A percentile compares a stretch with the other conserved stretches of the same genome.
Evolutionary conservation across 2,329 filamentous ascomycete species (phyloP).

Genomic region (Penicillium nordicum): DNA sequence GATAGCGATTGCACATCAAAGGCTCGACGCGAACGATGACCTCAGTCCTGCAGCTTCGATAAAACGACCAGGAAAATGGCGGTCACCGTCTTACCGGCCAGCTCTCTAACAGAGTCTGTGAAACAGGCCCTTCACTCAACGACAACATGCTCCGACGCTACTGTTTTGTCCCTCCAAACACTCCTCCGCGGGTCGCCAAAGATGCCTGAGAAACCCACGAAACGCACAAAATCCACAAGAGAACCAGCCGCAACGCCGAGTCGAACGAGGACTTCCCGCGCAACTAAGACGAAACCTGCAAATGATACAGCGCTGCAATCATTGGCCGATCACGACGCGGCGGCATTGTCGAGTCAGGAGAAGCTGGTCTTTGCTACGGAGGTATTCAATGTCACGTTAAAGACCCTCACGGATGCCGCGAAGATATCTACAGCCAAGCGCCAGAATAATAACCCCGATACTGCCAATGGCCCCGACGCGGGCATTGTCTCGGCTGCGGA

Average conservation of each 20-base stretch:
- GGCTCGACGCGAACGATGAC: conserved; percentile 14
- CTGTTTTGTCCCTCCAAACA: conserved; percentile 39
- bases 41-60: conserved; percentile 14
- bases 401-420: conserved; percentile 41
- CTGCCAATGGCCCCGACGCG: conserved; percentile 20
- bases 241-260: conserved; percentile 14
- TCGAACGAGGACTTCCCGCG: conserved; percentile 24
- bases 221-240: conserved; percentile 27
- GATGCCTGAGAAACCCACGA: conserved; percentile 22
- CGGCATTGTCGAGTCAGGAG: conserved; percentile 36
- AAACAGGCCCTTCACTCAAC: conserved; percentile 54
- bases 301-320: conserved; percentile 28
- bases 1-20: conserved; percentile 24
- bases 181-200: conserved; percentile 34
- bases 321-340: conserved; percentile 25
- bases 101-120: conserved; percentile 43
- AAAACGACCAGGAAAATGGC: conserved; percentile 25
- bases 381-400: conserved; percentile 46
- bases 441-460: conserved; percentile 17
- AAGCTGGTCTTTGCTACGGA: conserved; percentile 45
- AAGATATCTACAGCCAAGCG: conserved; percentile 23
- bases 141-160: conserved; percentile 51
- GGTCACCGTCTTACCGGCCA: conserved; percentile 31
- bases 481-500: conserved; percentile 36
- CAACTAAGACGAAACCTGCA: conserved; percentile 24